Evolutionary conservation across 2,329 filamentous ascomycete genomes (phyloP).

Genomic region (Epichloe bromicola): DNA sequence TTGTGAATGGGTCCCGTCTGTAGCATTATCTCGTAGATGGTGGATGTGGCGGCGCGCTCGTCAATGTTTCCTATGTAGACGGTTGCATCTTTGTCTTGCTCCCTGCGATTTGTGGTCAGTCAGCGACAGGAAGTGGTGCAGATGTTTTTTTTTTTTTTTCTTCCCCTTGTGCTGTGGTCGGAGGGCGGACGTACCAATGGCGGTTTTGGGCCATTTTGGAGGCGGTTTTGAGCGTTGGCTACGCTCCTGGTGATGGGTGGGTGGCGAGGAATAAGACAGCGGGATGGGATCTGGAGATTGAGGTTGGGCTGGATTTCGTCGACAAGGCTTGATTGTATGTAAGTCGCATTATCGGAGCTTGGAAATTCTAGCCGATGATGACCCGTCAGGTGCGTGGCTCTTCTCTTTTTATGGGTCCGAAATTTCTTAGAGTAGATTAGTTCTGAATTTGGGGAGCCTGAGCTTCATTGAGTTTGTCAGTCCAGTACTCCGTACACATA

Average conservation of each 20-base stretch:
- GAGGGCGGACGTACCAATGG: conserved; percentile 49
- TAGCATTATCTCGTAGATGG: conserved; percentile 96
- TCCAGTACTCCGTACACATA: no score
- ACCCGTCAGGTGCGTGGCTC: conserved; percentile 9
- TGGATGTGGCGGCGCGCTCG: conserved; percentile 79
- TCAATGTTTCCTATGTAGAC: conserved; percentile 98
- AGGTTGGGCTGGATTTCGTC: background rate
- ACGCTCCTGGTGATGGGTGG: no score
- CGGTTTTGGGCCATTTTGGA: conserved; percentile 51
- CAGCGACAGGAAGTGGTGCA: background rate
- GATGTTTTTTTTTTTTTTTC: background rate
- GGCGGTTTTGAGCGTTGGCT: conserved; percentile 7
- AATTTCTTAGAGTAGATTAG: conserved; percentile 1
- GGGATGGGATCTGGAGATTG: background rate
- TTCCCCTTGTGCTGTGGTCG: background rate
- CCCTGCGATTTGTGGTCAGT: conserved; percentile 40
- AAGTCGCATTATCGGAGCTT: background rate
- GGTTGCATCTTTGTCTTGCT: conserved; percentile 96
- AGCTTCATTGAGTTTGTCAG: background rate
- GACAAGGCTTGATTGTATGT: background rate
- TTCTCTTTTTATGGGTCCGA: background rate
- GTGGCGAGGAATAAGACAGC: background rate
- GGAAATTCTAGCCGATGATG: conserved; percentile 16
- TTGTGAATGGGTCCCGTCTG: conserved; percentile 96
- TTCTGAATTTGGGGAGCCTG: background rate